Conservation (phyloP, 345 rosid genomes). For the Litchi chinensis region DNA sequence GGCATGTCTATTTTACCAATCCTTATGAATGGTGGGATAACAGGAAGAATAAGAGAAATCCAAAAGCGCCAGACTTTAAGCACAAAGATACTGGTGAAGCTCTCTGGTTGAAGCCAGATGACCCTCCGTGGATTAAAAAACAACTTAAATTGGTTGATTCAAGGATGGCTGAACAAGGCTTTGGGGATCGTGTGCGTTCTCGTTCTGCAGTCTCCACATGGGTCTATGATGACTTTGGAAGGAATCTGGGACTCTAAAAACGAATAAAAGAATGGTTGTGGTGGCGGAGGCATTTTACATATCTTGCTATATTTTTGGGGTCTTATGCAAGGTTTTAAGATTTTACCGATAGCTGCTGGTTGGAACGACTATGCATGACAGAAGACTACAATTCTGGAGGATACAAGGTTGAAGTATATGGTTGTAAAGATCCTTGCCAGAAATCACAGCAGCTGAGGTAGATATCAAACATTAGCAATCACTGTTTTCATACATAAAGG, state of each 20-base stretch:
- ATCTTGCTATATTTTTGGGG: background rate
- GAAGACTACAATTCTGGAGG: background rate
- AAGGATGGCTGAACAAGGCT: slow-evolving; percentile 33
- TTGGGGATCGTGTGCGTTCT: slow-evolving; percentile 21
- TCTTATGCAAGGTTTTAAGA: background rate
- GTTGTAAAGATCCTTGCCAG: background rate
- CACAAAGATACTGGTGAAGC: slow-evolving; percentile 72
- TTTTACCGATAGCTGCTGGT: background rate
- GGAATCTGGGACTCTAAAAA: background rate
- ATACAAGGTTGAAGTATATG: background rate
- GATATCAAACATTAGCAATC: background rate
- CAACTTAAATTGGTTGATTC: slow-evolving; percentile 63
- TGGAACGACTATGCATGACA: background rate
- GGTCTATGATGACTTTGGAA: slow-evolving; percentile 44
- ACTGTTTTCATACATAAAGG: background rate
- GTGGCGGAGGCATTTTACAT: background rate
- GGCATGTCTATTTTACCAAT: slow-evolving; percentile 73
- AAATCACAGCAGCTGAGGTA: background rate
- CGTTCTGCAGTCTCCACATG: slow-evolving; percentile 39
- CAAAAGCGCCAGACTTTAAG: slow-evolving; percentile 66
- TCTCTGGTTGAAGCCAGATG: slow-evolving; percentile 57
- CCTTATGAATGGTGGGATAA: slow-evolving; percentile 91
- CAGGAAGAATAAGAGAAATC: slow-evolving; percentile 52
- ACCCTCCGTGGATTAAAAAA: slow-evolving; percentile 70
- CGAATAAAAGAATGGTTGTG: background rate